Base-by-base conservation (phyloP, 495 filamentous ascomycete species). In the Penicillium odoratum region DNA sequence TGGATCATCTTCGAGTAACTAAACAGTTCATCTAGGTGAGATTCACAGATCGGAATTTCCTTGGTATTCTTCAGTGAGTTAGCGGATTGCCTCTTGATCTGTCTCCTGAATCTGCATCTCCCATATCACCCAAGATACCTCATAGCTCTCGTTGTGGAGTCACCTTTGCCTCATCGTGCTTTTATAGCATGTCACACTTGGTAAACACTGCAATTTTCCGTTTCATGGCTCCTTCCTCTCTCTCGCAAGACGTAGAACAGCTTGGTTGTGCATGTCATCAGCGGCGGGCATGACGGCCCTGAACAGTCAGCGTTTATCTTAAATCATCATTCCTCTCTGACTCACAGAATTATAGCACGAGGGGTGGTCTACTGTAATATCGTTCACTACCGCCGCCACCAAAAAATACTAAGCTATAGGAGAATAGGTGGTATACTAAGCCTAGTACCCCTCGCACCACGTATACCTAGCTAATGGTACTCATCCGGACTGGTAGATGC, bases 61-160 rank as follows among this genome's bases (percentile, higher is more conserved):
- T 7, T 44, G 40, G 18, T 44, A 6, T 44, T 15, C 15, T 44
- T 44, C 40, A 44, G 40, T 28, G 15, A 48, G 46, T 10, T 28
- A 48, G 13, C 15, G 5, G 1, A 30, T 48, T 29, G 46, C 46
- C 28, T 48, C 46, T 48, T 48, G 46, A 48, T 48, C 46, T 11
- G 21, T 48, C 46, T 10, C 25, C 2, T 28, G 28, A 28, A 16
- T 28, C 29, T 48, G 46, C 6, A 9, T 10, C 11, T 48, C 46
- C 46, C 46, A 28, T 28, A 28, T 28, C 46, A 48, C n/a, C 25
- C 46, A 28, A 9, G 46, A 48, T 48, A 48, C 29, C 46, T 48
- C 46, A 48, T 48, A 4, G 33, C 1, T 11, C 6, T 11, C 1
- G 3, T 13, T 11, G 1, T 11, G 11, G 4, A 13, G 2, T 36